These are phyloP conservation scores for Pythium dissotocum DNA, from an alignment of 352 stramenopile genomes.

Conservation along the genomic window DNA sequence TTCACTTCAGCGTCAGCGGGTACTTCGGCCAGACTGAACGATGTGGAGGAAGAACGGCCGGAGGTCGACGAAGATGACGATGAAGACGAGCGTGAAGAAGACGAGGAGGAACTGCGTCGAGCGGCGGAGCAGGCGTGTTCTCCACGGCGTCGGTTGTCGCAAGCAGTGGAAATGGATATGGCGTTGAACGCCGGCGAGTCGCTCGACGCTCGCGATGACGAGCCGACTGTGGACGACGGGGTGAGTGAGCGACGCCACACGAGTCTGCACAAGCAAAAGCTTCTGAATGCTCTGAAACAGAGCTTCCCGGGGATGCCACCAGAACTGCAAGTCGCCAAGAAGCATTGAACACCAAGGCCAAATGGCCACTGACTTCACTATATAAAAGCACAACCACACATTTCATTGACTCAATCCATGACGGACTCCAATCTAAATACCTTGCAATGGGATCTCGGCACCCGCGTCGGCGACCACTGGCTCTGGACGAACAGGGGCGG, in stretches of 20 bases:
- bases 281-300: slow-evolving; percentile 58
- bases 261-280: slow-evolving; percentile 69
- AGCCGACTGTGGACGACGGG: too few species aligned
- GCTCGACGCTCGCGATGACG: too few species aligned
- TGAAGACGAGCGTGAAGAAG: slow-evolving; percentile 25
- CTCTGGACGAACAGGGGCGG: slow-evolving; percentile 30
- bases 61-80: slow-evolving; percentile 29
- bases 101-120: not conserved
- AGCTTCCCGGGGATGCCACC: slow-evolving; percentile 36
- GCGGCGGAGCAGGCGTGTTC: slow-evolving; percentile 27
- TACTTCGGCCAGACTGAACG: not conserved
- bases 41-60: slow-evolving; percentile 20
- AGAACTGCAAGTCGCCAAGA: slow-evolving; percentile 21
- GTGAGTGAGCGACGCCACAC: slow-evolving; percentile 23
- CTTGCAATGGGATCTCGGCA: slow-evolving; percentile 63
- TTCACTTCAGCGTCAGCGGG: not conserved
- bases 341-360: slow-evolving; percentile 1
- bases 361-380: not conserved
- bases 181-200: slow-evolving; percentile 33
- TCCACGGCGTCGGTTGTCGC: slow-evolving; percentile 50
- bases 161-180: slow-evolving; percentile 52
- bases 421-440: slow-evolving; percentile 52
- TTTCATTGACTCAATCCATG: slow-evolving; percentile 6
- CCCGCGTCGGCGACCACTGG: slow-evolving; percentile 43
- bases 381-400: slow-evolving; percentile 5